Evolutionary conservation across 805 yeast genomes (phyloP).

Genomic region (fission yeast (Schizosaccharomyces pombe)): DNA sequence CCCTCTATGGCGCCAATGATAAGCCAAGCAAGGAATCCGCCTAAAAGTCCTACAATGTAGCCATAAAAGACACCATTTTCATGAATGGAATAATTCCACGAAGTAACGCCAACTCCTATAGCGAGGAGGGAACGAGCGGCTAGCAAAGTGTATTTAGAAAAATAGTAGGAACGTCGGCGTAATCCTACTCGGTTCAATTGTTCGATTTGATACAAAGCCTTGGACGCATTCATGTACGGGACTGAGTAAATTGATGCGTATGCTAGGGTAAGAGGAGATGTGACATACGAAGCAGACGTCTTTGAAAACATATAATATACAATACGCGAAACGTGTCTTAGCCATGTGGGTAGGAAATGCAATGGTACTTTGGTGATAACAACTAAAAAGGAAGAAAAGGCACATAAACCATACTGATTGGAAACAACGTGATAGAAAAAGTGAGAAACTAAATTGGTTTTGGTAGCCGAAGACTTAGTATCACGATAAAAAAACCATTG

Average conservation of each 20-base stretch:
- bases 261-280: conserved; percentile 18
- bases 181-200: conserved; percentile 1
- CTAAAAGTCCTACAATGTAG: conserved; percentile 19
- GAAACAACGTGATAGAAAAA: conserved; percentile 10
- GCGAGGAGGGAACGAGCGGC: conserved; percentile 19
- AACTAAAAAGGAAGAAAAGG: conserved; percentile 16
- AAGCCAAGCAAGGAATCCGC: conserved; percentile 21
- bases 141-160: conserved; percentile 18
- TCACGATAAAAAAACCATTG: conserved; percentile 19
- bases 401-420: conserved; percentile 14
- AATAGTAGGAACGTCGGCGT: conserved; percentile 15
- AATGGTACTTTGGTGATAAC: background rate
- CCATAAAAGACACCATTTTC: conserved; percentile 19
- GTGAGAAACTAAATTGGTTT: conserved; percentile 5
- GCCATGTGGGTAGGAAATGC: background rate
- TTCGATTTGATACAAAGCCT: conserved; percentile 10
- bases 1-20: conserved; percentile 23
- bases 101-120: conserved; percentile 17
- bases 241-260: conserved; percentile 17
- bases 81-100: conserved; percentile 20
- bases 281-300: conserved; percentile 18
- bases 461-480: conserved; percentile 10
- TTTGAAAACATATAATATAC: conserved; percentile 14
- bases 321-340: conserved; percentile 13
- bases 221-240: conserved; percentile 15